These are phyloP conservation scores for Ochetophila trinervis DNA, from an alignment of 306 rosid genomes.

Conservation along the genomic window DNA sequence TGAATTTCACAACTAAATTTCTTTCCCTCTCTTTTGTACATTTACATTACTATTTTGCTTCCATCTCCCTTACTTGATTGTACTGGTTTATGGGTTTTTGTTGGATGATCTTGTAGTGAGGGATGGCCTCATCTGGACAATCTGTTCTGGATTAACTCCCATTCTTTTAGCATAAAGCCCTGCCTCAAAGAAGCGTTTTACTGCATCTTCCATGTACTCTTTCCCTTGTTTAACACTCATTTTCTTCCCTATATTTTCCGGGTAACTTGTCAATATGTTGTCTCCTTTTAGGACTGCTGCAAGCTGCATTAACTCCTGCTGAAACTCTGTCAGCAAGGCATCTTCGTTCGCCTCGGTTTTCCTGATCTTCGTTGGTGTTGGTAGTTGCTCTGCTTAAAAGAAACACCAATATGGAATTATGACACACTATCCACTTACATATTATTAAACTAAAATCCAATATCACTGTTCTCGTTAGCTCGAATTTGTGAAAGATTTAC, in stretches of 20 bases:
- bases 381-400: constrained; percentile 56
- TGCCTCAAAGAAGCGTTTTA: constrained; percentile 65
- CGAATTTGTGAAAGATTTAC: too few relatives aligned
- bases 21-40: too few relatives aligned
- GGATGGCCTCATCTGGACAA: constrained; percentile 89
- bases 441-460: too few relatives aligned
- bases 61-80: too few relatives aligned
- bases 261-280: constrained; percentile 59
- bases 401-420: background rate
- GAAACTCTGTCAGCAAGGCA: constrained; percentile 64
- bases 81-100: background rate
- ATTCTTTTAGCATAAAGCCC: constrained; percentile 62
- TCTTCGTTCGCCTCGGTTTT: constrained; percentile 51
- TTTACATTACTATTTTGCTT: background rate
- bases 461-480: too few relatives aligned
- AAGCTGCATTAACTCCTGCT: constrained; percentile 72
- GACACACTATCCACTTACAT: too few relatives aligned
- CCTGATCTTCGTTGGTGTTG: constrained; percentile 51
- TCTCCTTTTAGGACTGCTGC: constrained; percentile 83
- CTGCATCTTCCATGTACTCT: constrained; percentile 63
- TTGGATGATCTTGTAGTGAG: constrained; percentile 56
- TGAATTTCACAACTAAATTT: too few relatives aligned
- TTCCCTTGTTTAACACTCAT: constrained; percentile 78
- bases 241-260: constrained; percentile 47
- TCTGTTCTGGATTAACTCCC: constrained; percentile 72